These are phyloP conservation scores for Pleomassaria siparia DNA, from an alignment of 2,329 filamentous ascomycete species.

Conservation along the genomic window DNA sequence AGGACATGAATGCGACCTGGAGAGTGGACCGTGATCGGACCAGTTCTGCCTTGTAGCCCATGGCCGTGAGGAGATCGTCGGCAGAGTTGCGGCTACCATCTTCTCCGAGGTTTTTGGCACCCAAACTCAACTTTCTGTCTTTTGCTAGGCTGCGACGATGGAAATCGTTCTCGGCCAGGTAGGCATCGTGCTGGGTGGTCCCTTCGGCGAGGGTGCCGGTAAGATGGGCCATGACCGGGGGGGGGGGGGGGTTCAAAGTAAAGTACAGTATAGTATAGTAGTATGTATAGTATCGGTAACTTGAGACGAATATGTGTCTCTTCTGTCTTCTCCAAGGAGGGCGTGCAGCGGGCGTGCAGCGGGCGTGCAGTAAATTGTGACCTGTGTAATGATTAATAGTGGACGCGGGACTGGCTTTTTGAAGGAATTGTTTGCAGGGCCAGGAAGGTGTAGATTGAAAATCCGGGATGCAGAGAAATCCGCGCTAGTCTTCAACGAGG, in stretches of 20 bases:
- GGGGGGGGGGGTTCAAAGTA: no score
- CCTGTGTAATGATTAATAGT: no score
- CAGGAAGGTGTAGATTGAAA: no score
- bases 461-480: conserved; percentile 5
- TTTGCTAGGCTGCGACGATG: conserved; percentile 25
- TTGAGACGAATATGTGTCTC: no score
- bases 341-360: neutral
- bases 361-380: no score
- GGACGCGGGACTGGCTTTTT: conserved; percentile 2
- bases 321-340: no score
- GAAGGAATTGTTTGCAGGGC: conserved; percentile 5
- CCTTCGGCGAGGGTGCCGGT: conserved; percentile 19
- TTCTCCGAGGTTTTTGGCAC: conserved; percentile 23
- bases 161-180: conserved; percentile 33
- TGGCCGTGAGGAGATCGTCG: conserved; percentile 63
- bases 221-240: conserved; percentile 21
- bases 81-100: conserved; percentile 47
- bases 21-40: conserved; percentile 65
- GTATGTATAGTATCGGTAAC: no score
- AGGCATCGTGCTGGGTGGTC: conserved; percentile 39
- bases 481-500: conserved; percentile 5
- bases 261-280: no score
- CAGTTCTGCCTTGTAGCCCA: conserved; percentile 69
- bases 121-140: conserved; percentile 27
- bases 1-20: conserved; percentile 75